Conservation (phyloP, 345 rosid genomes). For the Populus ilicifolia region DNA sequence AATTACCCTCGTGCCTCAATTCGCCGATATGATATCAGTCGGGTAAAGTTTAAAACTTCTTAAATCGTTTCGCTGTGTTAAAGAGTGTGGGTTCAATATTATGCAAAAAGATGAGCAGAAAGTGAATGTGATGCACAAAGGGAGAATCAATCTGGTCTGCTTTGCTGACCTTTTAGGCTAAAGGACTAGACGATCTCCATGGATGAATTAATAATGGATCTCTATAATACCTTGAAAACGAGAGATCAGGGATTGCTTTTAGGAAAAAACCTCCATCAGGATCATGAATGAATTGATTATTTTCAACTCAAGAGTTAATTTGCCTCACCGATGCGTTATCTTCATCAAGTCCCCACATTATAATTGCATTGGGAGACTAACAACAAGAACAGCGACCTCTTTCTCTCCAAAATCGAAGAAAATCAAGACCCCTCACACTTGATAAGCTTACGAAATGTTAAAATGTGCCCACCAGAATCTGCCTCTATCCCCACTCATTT, state of each 20-base stretch:
- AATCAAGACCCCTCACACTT: background rate
- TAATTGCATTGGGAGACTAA: background rate
- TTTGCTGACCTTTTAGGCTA: slow-evolving; percentile 10
- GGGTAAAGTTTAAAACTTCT: no score
- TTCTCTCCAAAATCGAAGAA: background rate
- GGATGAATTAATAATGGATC: slow-evolving; percentile 9
- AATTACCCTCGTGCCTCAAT: background rate
- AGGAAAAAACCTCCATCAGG: background rate
- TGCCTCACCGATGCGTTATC: slow-evolving; percentile 4
- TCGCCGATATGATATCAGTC: no score
- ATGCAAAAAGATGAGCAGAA: no score
- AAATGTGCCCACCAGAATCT: slow-evolving; percentile 22
- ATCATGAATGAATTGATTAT: slow-evolving; percentile 12
- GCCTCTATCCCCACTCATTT: slow-evolving; percentile 12
- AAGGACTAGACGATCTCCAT: background rate
- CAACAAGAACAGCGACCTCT: background rate
- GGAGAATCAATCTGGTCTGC: background rate
- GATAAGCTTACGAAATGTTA: background rate
- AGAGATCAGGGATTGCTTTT: slow-evolving; percentile 9
- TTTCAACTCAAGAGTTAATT: slow-evolving; percentile 1
- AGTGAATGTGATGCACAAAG: background rate
- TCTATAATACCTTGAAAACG: slow-evolving; percentile 25
- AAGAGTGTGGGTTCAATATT: no score
- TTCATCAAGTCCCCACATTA: background rate
- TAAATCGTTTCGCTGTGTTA: no score